Evolutionary conservation across 2,329 filamentous ascomycete genomes (phyloP), one percentile per base, ranked within the genome.

Genomic region (Aspergillus vadensis): DNA sequence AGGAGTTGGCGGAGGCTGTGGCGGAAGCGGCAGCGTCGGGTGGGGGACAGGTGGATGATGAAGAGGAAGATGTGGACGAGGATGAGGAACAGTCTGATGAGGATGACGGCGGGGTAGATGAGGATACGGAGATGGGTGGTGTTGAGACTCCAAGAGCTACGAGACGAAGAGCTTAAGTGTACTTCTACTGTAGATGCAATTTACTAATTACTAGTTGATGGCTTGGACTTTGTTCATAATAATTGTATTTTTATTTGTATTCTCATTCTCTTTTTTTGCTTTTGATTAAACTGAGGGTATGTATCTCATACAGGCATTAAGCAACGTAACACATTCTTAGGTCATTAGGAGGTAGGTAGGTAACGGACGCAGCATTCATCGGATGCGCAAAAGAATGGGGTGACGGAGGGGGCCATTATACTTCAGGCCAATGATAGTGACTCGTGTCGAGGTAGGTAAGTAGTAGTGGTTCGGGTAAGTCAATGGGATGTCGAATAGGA

Each of bases 1-100:
- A 63, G 27, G 73, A 74, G 59, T 69, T 74, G 55, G 43, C 70
- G 52, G 72, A 72, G 36, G 70, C 67, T n/a, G 63, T 66, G 49
- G 68, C 67, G 49, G 70, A 66, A 15, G 71, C 67, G 14, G 71
- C 65, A 32, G 63, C 62, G 41, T 67, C 66, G 17, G 67, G 68
- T 62, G 15, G 63, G 62, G 66, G 19, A 10, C 41, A 57, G 4
- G 64, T 58, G 19, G 62, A 60, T 32, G 62, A 67, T n/a, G 69
- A 73, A 1, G 66, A 67, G 2, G 71, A 67, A 5, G 27, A 27
- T 15, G 65, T 62, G 3, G 66, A 62, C 5, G 67, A 59, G 9
- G 53, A 61, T 9, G 61, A 65, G 9, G 55, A 44, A 23, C 50
- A 60, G 15, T 21, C 47, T n/a, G 39, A 55, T n/a, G 27, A 48